Evolutionary conservation across 75 land plant genomes (phyloP), one percentile per base, ranked within the genome.

Genomic region (Pseudotsuga menziesii): DNA sequence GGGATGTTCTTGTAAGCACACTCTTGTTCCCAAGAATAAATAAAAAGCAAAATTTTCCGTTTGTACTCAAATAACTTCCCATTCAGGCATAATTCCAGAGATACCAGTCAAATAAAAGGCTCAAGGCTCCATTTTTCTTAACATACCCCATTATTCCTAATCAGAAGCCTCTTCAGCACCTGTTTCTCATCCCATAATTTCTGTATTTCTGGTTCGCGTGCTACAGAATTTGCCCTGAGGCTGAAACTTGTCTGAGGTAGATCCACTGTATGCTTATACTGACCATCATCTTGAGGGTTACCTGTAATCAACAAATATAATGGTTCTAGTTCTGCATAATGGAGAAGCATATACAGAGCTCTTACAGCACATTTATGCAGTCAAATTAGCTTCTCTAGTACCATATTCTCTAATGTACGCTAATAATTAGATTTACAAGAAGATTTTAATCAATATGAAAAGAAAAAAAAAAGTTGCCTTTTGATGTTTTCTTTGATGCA

Each of bases 171-270:
- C 78, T 90, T 86, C 60, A 92, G 83, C 4, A 97, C 86, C 39
- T 90, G 92, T 74, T 92, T 87, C 9, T 92, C 91, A 39, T 97
- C 98, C 99, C 99, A 97, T 58, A 91, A 39, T 62, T 88, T 92
- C 79, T 97, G 99, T 77, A 97, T 89, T 86, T 97, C 94, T 59
- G 99, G 99, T 79, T 95, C 99, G 76, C 98, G 88, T 25, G 79
- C 82, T 15, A 85, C 84, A n/a, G 99, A 80, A 82, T 97, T 97
- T 32, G 99, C 99, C 73, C 98, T 91, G 85, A 97, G 82, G 59
- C 88, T 84, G 80, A 94, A 97, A 36, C 83, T 81, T 39, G 99
- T 94, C 80, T 95, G 90, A 4, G 99, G 99, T 64, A 97, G 74
- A 78, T 97, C 92, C 29, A 97, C 85, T 6, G 99, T 92, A 74